Evolutionary conservation across 768 basidiomycete species (phyloP).

Genomic region (Boletus coccyginus): DNA sequence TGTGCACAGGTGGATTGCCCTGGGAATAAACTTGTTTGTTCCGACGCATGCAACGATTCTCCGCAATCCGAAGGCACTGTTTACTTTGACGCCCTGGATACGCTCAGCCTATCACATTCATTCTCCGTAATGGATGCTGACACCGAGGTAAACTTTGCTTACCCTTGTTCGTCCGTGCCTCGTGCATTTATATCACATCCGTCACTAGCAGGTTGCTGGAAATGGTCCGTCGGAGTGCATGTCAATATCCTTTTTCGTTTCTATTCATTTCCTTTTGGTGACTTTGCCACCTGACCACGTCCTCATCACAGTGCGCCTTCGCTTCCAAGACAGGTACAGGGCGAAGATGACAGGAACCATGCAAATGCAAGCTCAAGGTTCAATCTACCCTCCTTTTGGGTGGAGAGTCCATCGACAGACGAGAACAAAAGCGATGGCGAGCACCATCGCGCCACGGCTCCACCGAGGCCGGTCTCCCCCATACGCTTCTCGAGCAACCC

Average conservation of each 20-base stretch:
- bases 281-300: constrained; percentile 8
- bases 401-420: constrained; percentile 16
- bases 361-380: constrained; percentile 14
- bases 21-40: neutral
- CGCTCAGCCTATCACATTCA: constrained; percentile 4
- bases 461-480: constrained; percentile 3
- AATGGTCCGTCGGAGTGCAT: constrained; percentile 6
- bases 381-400: constrained; percentile 16
- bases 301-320: constrained; percentile 5
- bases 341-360: neutral
- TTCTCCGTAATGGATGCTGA: constrained; percentile 4
- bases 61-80: constrained; percentile 16
- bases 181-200: neutral
- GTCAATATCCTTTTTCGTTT: constrained; percentile 14
- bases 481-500: neutral
- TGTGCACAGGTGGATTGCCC: constrained; percentile 4
- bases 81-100: constrained; percentile 26
- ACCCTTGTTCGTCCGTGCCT: neutral
- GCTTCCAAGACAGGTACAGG: constrained; percentile 10
- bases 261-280: constrained; percentile 9
- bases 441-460: neutral
- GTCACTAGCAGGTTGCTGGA: constrained; percentile 7
- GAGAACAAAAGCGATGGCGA: neutral
- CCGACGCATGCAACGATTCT: neutral
- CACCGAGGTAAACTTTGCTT: constrained; percentile 6